Evolutionary conservation across 768 basidiomycete species (phyloP), one percentile per base, ranked within the genome.

Genomic region (Boletus fagicola): DNA sequence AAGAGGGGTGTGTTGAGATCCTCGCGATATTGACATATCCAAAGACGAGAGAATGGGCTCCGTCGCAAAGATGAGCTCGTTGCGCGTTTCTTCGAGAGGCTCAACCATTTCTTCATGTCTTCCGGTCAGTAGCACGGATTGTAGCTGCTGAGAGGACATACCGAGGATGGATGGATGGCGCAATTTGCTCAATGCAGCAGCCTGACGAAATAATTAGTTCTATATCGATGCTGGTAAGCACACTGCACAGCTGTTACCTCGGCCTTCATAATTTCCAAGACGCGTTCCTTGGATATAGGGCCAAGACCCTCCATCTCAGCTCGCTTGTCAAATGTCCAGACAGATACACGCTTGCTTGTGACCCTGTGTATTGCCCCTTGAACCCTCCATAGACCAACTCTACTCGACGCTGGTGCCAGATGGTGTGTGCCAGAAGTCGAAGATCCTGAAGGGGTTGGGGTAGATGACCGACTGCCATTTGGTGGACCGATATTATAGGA

Each of bases 141-240:
- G 40, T 8, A 15, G n/a, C 18, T 36, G 30, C 13, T 16, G 39
- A 47, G 60, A 62, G 31, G 28, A 59, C 76, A 54, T 66, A 92
- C 91, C 92, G 56, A 99, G 80, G 49, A 99, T 85, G 59, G 90
- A 95, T 5, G 97, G 97, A 75, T 98, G 96, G 33, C 97, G 82
- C 44, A 98, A 75, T 62, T 87, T 83, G 28, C 91, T 84, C 20
- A 98, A 76, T 3, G 94, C 88, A 58, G 88, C 83, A 5, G 90
- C 92, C 95, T 95, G 58, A 16, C 3, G 12, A n/a, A 53, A 51
- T 42, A 38, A 39, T 68, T 15, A 69, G 61, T 39, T 30, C 22
- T 20, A 11, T 11, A 26, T 28, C 39, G 49, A 59, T 42, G 35
- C 12, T 20, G 35, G 16, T 4, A 63, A 40, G 51, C 49, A 18